Evolutionary conservation across 768 basidiomycete genomes (phyloP), one percentile per base, ranked within the genome.

Genomic region (Lentinula detonsa): DNA sequence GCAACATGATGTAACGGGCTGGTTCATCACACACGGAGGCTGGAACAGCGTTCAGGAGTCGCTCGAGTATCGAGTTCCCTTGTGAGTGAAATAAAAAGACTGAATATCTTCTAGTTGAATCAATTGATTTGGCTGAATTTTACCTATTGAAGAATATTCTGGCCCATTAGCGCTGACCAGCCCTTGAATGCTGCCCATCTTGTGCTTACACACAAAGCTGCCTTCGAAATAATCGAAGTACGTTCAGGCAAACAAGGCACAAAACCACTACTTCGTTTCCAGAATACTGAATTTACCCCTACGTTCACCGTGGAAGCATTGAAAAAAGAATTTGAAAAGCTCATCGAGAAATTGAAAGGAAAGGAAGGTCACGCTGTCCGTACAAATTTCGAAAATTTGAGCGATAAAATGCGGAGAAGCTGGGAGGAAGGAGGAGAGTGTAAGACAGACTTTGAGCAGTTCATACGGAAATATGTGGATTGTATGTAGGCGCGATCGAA

Each of bases 1-100:
- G 15, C 16, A 23, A 21, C 46, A 59, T 31, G 28, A 43, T 8
- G 58, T 48, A 3, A 59, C 58, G 5, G 58, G 58, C 1, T 59
- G 58, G 58, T 59, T 59, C 49, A 31, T 59, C 35, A 49, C 58
- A 5, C 58, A 59, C 18, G 58, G 58, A 40, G 58, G 58, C 18
- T 59, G 58, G 58, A 59, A 59, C 35, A 59, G 58, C 18, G 28
- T 48, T 10, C 43, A 48, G 21, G 58, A 59, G 33, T n/a, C 46
- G 2, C 46, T 59, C 4, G 10, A 39, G 33, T 39, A 37, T 31
- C 16, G 34, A 21, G 45, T 59, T 35, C 58, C 58, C n/a, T 28
- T 49, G 58, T 50, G 50, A 13, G 58, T 59, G 4, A 37, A 28
- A 28, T 28, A 0, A 28, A 28, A 28, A 28, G 3, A 28, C 28